Base-by-base conservation (phyloP, 148 eudicot species). In the Beta vulgaris region DNA sequence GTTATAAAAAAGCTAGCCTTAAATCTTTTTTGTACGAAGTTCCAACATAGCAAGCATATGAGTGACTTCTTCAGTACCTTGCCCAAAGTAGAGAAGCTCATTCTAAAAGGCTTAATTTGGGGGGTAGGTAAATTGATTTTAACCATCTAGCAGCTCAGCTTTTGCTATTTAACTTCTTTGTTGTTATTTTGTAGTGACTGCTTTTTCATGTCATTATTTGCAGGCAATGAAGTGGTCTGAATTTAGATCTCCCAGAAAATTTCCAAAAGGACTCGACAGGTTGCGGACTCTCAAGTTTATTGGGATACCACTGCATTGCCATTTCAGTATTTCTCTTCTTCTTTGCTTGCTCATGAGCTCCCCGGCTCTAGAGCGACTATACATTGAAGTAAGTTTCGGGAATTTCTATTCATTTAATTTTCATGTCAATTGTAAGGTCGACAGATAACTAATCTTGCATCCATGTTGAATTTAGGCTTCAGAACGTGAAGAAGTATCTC, bases 241-340 rank as follows among this genome's bases (percentile, higher is more conserved):
- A 57, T 62, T 72, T 39, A n/a, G 37, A 72, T 49, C 66, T 40
- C 66, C 75, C 65, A 58, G 34, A 62, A 11, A 36, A 25, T 55
- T 68, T 29, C 40, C 28, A 68, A 19, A 28, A 40, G 43, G 28
- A 21, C 29, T 66, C 6, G 31, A 39, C 36, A 49, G 36, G 48
- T 46, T 78, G 43, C 59, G 12, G 37, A 51, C 55, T 49, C 43
- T 71, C 23, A 63, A 15, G 10, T 19, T 77, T 6, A 36, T 37
- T 9, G 29, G 29, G 14, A 51, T 64, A 44, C 42, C 62, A 14
- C 55, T 71, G 40, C 1, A 28, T 7, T 29, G 70, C 35, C 42
- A 26, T 42, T 19, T 12, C 29, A 63, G 32, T 4, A 29, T 58
- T 42, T 29, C 71, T n/a, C 21, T 72, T 29, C 19, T 53, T 63